Evolutionary conservation across 805 yeast genomes (phyloP), one percentile per base, ranked within the genome.

Genomic region (Schwanniomyces yamadae): DNA sequence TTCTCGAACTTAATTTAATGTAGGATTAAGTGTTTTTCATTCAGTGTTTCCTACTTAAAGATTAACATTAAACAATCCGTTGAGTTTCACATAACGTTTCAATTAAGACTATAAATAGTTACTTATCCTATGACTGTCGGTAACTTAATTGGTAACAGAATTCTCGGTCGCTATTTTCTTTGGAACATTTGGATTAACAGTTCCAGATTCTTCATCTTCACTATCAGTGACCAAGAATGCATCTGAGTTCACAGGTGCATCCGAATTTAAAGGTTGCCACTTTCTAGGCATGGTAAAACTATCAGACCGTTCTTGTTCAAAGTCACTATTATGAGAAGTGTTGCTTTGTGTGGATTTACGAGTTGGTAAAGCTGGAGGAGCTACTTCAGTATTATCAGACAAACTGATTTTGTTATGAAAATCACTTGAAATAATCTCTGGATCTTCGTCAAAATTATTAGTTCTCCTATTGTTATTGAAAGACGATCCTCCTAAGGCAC

Each of bases 371-470:
- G 33, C 27, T 4, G 57, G 56, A 4, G 40, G 52, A 14, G 31
- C 30, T 17, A 39, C 46, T 15, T 50, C 54, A 23, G 46, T 45
- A 8, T 32, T 25, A 16, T 58, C 59, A 26, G 60, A 58, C 50
- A 77, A 61, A 37, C 66, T 64, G 37, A 77, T 57, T 33, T 50
- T 66, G 23, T 69, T 71, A 43, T 70, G 73, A 55, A 78, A 76
- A 40, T 74, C 77, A 42, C 66, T 61, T 34, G 66, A 59, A 39
- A 77, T 61, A 41, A 72, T 78, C 37, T 71, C 71, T 1, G 81
- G 82, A 33, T 78, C 83, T 31, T 75, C 77, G 44, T 77, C 82
- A 58, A 54, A 67, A 52, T 42, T 57, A 53, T 41, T 60, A 10
- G 12, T 36, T 30, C 33, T 42, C 35, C 37, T 49, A 31, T 44